phyloP scores from a whole-genome alignment of 164 flowering plant genomes.

The Pachysandra terminalis region DNA sequence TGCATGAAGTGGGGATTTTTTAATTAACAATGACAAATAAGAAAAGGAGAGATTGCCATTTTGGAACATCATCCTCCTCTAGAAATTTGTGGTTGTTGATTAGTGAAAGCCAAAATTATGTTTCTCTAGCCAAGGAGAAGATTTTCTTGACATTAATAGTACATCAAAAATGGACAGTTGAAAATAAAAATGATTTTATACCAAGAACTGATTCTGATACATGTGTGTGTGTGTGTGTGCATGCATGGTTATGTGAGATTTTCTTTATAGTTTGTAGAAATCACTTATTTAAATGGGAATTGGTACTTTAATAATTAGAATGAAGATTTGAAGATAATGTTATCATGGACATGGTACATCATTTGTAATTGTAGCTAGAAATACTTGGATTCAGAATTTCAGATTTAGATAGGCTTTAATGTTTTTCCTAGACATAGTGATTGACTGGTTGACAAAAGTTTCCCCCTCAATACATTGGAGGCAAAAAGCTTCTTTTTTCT shows the following conservation, averaged over 20 bases:
- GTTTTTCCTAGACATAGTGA: constrained; percentile 42
- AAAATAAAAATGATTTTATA: too few species aligned
- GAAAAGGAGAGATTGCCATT: background rate
- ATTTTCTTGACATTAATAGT: too few species aligned
- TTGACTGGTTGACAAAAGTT: constrained; percentile 37
- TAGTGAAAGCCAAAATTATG: background rate
- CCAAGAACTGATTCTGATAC: background rate
- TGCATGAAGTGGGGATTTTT: constrained; percentile 10
- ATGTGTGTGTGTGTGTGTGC: constrained; percentile 3
- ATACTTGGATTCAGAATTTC: constrained; percentile 15
- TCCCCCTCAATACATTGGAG: constrained; percentile 19
- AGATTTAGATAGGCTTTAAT: constrained; percentile 23
- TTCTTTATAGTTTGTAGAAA: background rate
- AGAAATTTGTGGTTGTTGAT: background rate
- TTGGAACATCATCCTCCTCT: background rate
- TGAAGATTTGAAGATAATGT: background rate
- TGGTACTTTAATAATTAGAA: constrained; percentile 2
- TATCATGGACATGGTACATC: background rate
- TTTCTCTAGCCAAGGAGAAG: background rate
- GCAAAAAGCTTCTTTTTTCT: constrained; percentile 9
- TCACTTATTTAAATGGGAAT: background rate
- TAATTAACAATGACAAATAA: background rate
- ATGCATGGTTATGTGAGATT: too few species aligned
- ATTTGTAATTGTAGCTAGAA: background rate
- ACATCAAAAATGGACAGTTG: too few species aligned